Evolutionary conservation across 2,329 filamentous ascomycete genomes (phyloP).

Genomic region (Colletotrichum ledebouriae): DNA sequence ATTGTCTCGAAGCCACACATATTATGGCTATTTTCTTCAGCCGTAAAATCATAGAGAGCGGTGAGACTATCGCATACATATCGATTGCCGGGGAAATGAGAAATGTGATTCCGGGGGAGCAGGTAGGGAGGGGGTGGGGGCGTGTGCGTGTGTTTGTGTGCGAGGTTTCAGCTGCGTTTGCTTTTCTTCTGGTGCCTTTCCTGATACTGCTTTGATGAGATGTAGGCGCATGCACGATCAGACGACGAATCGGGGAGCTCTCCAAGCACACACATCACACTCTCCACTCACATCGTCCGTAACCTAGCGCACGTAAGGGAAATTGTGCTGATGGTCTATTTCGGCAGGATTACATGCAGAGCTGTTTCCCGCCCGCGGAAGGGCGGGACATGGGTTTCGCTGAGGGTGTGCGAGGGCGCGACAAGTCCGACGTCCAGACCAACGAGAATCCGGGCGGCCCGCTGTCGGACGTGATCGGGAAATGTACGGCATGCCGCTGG

Average conservation of each 20-base stretch:
- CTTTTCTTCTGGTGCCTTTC: background rate
- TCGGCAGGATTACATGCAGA: background rate
- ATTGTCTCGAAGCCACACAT: background rate
- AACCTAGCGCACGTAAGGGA: conserved; percentile 38
- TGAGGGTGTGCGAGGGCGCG: background rate
- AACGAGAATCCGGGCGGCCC: conserved; percentile 14
- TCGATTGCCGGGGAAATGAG: background rate
- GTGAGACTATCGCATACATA: conserved; percentile 21
- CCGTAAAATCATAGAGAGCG: conserved; percentile 3
- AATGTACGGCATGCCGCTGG: conserved; percentile 11
- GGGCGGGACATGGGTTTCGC: background rate
- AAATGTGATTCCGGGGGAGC: conserved; percentile 7
- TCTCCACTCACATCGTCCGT: conserved; percentile 17
- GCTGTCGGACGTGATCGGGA: conserved; percentile 31
- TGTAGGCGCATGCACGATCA: conserved; percentile 30
- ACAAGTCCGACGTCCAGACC: too few relatives aligned
- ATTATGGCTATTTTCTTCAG: background rate
- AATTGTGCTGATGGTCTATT: background rate
- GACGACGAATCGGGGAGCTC: conserved; percentile 33
- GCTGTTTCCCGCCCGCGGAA: too few relatives aligned
- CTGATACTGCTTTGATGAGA: conserved; percentile 14
- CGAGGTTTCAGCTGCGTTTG: conserved; percentile 35
- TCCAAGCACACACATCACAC: background rate
- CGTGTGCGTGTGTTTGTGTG: background rate
- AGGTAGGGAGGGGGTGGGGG: background rate